These are phyloP conservation scores for Fusarium nisikadoi DNA, from an alignment of 2,329 filamentous ascomycete species.

Conservation along the genomic window DNA sequence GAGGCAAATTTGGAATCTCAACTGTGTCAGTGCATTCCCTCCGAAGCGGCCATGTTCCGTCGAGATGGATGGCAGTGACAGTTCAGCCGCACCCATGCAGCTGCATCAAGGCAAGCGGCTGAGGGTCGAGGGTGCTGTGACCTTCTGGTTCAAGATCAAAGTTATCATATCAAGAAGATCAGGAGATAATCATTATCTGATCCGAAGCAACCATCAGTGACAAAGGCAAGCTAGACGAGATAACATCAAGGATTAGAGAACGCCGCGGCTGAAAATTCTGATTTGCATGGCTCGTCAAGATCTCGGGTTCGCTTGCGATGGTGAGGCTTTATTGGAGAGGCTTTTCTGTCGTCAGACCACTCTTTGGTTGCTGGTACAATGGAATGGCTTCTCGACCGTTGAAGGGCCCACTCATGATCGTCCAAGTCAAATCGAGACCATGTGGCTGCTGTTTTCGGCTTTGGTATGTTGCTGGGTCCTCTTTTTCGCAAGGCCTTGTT, in stretches of 20 bases:
- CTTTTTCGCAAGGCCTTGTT: background rate
- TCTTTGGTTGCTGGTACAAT: background rate
- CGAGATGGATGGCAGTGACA: constrained; percentile 2
- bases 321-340: background rate
- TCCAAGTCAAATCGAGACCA: constrained; percentile 12
- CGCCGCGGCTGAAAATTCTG: constrained; percentile 10
- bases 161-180: constrained; percentile 37
- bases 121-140: background rate
- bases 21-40: background rate
- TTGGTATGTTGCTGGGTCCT: constrained; percentile 36
- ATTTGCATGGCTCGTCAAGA: background rate
- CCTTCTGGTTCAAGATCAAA: constrained; percentile 22
- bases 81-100: constrained; percentile 17
- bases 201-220: constrained; percentile 9
- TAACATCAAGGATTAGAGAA: background rate
- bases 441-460: constrained; percentile 33
- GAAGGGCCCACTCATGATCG: constrained; percentile 18
- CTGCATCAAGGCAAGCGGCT: background rate
- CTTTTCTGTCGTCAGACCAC: constrained; percentile 16
- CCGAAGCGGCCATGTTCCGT: background rate
- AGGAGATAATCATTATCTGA: constrained; percentile 27
- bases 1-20: constrained; percentile 22
- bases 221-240: background rate
- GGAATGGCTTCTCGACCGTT: constrained; percentile 38
- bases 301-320: constrained; percentile 4